A percentile compares a stretch with the other conserved stretches of the same genome.
Conservation (phyloP, 1,284 basidiomycete species). For the Athelia psychrophila region DNA sequence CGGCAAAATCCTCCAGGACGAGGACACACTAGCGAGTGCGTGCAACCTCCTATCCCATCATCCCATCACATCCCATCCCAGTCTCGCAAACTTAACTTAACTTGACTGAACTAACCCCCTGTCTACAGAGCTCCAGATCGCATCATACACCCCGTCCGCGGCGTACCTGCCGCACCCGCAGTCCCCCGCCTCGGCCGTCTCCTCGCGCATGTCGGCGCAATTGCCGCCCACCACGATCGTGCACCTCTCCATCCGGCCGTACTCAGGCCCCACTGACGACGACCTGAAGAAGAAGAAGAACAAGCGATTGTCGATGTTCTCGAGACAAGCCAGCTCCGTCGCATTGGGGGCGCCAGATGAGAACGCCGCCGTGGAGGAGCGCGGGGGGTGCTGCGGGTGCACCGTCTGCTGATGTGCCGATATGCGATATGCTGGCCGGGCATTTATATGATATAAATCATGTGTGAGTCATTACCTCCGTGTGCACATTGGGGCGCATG, state of each 20-base stretch:
- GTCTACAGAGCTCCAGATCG: slow-evolving; percentile 47
- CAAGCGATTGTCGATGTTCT: slow-evolving; percentile 14
- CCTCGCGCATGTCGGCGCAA: slow-evolving; percentile 19
- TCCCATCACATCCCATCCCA: slow-evolving; percentile 3
- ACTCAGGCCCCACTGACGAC: slow-evolving; percentile 49
- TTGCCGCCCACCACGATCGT: slow-evolving; percentile 62
- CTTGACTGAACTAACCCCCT: slow-evolving; percentile 4
- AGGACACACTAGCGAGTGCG: slow-evolving; percentile 69
- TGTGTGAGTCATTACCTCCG: no score
- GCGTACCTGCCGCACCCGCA: slow-evolving; percentile 5
- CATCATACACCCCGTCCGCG: slow-evolving; percentile 35
- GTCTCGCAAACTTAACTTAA: no score
- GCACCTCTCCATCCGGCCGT: slow-evolving; percentile 76
- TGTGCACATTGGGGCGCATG: no score
- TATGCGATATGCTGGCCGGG: no score
- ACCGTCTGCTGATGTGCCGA: slow-evolving; percentile 38
- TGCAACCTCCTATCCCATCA: slow-evolving; percentile 6
- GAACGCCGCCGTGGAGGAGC: slow-evolving; percentile 4
- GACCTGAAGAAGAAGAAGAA: slow-evolving; percentile 54
- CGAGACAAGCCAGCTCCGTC: no score
- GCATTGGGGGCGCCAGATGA: no score
- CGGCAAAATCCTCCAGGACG: slow-evolving; percentile 83
- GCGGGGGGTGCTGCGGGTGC: slow-evolving; percentile 32
- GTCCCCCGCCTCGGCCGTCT: slow-evolving; percentile 17
- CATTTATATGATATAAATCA: no score